These are phyloP conservation scores for Lecanosticta acicola DNA, from an alignment of 2,329 filamentous ascomycete species.

Conservation along the genomic window DNA sequence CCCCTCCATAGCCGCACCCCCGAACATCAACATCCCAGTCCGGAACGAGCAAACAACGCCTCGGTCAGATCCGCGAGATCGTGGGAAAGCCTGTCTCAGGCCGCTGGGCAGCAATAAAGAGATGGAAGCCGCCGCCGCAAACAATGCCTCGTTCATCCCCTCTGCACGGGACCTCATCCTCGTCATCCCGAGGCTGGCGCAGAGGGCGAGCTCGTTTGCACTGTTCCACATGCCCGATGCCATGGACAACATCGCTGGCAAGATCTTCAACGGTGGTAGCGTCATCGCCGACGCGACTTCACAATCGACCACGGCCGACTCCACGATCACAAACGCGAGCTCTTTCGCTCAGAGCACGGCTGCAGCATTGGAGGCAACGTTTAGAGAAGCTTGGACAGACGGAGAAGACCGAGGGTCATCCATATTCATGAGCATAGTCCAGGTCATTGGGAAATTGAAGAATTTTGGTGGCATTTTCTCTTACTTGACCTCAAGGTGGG, in stretches of 20 bases:
- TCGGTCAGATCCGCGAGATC: neutral
- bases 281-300: conserved; percentile 56
- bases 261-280: conserved; percentile 52
- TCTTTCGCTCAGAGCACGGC: conserved; percentile 42
- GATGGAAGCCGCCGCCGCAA: neutral
- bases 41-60: neutral
- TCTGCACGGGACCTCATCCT: conserved; percentile 63
- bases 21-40: neutral
- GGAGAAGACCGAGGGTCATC: conserved; percentile 22
- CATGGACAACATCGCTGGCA: conserved; percentile 49
- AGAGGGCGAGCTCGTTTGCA: conserved; percentile 59
- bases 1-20: neutral
- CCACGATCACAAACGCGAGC: conserved; percentile 36
- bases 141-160: conserved; percentile 36
- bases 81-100: neutral
- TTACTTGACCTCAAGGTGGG: conserved; percentile 90
- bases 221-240: conserved; percentile 53
- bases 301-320: conserved; percentile 37
- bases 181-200: conserved; percentile 64
- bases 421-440: conserved; percentile 24
- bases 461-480: conserved; percentile 81
- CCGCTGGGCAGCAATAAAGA: neutral
- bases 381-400: conserved; percentile 24
- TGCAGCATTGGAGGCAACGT: conserved; percentile 27
- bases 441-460: conserved; percentile 34